Conservation (phyloP, 1,284 basidiomycete genomes). For the Cryptococcus wingfieldii region DNA sequence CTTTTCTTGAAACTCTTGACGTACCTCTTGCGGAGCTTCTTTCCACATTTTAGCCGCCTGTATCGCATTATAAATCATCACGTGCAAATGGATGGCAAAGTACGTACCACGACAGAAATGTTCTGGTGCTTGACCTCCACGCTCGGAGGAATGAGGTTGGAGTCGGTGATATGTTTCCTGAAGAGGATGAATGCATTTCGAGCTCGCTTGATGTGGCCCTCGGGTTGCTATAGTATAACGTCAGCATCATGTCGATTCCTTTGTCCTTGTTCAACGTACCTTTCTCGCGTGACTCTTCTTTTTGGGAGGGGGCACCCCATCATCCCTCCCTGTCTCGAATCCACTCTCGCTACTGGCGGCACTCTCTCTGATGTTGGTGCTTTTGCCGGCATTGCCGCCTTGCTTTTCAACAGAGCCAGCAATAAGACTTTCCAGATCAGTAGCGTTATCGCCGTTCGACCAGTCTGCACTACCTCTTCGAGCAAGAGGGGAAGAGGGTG, state of each 20-base stretch:
- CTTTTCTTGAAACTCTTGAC: slow-evolving; percentile 39
- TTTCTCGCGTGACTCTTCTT: slow-evolving; percentile 41
- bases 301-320: slow-evolving; percentile 20
- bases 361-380: slow-evolving; percentile 1
- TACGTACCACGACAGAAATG: slow-evolving; percentile 43
- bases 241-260: not conserved
- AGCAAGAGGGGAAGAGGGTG: slow-evolving; percentile 5
- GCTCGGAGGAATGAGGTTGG: slow-evolving; percentile 39
- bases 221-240: slow-evolving; percentile 27
- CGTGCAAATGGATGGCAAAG: not conserved
- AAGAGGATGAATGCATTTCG: slow-evolving; percentile 45
- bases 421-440: not conserved
- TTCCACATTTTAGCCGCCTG: slow-evolving; percentile 48
- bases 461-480: not conserved
- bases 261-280: slow-evolving; percentile 14
- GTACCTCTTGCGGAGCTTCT: slow-evolving; percentile 41
- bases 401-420: not conserved
- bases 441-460: slow-evolving; percentile 1
- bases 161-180: slow-evolving; percentile 47
- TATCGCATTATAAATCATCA: not conserved
- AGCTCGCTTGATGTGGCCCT: slow-evolving; percentile 38
- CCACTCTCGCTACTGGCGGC: slow-evolving; percentile 10
- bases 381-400: not conserved
- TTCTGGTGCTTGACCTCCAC: slow-evolving; percentile 48
- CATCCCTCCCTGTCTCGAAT: slow-evolving; percentile 1